phyloP scores from a whole-genome alignment of 2,329 filamentous ascomycete species.

The Penicillium sclerotigenum region DNA sequence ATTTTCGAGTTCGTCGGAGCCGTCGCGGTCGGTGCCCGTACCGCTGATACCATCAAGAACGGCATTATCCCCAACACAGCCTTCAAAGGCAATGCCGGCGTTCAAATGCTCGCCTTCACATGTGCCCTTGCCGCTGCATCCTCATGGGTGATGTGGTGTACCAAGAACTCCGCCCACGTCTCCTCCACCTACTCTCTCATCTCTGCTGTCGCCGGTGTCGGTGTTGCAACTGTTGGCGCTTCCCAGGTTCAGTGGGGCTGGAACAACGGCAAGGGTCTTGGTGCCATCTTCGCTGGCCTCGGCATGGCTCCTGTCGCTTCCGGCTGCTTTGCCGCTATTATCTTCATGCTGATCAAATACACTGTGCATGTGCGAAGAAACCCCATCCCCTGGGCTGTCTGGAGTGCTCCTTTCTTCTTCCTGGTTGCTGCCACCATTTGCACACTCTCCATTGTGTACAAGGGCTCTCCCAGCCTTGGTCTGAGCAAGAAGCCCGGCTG shows the following conservation, averaged over 20 bases:
- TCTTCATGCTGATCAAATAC: slow-evolving; percentile 71
- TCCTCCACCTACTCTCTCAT: slow-evolving; percentile 71
- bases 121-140: slow-evolving; percentile 35
- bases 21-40: slow-evolving; percentile 64
- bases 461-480: slow-evolving; percentile 68
- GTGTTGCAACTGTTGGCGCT: slow-evolving; percentile 64
- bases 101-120: slow-evolving; percentile 61
- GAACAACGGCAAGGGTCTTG: slow-evolving; percentile 64
- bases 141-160: slow-evolving; percentile 78
- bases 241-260: slow-evolving; percentile 65
- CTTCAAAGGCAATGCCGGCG: slow-evolving; percentile 60
- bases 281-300: slow-evolving; percentile 62
- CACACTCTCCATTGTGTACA: slow-evolving; percentile 75
- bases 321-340: slow-evolving; percentile 61
- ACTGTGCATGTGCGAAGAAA: slow-evolving; percentile 69
- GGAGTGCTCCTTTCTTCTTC: slow-evolving; percentile 72
- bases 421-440: slow-evolving; percentile 71
- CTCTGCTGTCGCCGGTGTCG: slow-evolving; percentile 66
- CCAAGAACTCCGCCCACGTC: slow-evolving; percentile 67
- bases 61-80: slow-evolving; percentile 63
- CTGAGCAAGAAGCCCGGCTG: slow-evolving; percentile 59
- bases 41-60: slow-evolving; percentile 76
- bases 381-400: slow-evolving; percentile 70
- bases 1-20: slow-evolving; percentile 68
- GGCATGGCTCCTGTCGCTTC: slow-evolving; percentile 69